phyloP scores from a whole-genome alignment of 2,329 filamentous ascomycete species.

The Sclerotinia spermophila region DNA sequence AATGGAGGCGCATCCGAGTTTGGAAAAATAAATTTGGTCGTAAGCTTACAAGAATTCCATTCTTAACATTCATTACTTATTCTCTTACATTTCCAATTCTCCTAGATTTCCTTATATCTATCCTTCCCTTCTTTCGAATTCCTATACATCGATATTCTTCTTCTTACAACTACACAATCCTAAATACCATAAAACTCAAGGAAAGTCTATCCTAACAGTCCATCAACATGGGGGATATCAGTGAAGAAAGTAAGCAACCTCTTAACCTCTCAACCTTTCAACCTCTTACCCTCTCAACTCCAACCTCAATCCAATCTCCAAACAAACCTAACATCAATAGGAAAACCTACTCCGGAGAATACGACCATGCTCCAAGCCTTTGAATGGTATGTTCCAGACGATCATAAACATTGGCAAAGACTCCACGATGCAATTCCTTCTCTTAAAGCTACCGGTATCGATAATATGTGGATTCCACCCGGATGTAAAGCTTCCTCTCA shows the following conservation, averaged over 20 bases:
- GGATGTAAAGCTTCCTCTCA: slow-evolving; percentile 64
- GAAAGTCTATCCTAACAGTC: not conserved
- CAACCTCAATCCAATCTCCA: not conserved
- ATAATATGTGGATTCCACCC: slow-evolving; percentile 65
- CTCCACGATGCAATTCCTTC: slow-evolving; percentile 50
- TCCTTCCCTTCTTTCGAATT: not conserved
- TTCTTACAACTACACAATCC: not conserved
- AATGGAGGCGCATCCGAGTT: not conserved
- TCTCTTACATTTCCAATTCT: not conserved
- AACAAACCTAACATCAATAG: not conserved
- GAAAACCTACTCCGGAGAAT: slow-evolving; percentile 43
- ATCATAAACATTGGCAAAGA: slow-evolving; percentile 58
- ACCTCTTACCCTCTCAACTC: not conserved
- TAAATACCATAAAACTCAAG: not conserved
- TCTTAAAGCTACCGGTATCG: slow-evolving; percentile 57
- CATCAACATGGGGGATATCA: slow-evolving; percentile 13
- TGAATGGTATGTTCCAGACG: slow-evolving; percentile 67
- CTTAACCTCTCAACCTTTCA: not conserved
- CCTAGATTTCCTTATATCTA: not conserved
- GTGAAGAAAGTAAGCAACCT: slow-evolving; percentile 11
- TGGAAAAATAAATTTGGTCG: not conserved
- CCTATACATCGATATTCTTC: not conserved
- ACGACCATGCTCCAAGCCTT: slow-evolving; percentile 65
- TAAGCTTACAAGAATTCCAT: not conserved
- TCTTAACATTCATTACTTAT: not conserved